Evolutionary conservation across 306 rosid species (phyloP).

Genomic region (Lathyrus sativus): DNA sequence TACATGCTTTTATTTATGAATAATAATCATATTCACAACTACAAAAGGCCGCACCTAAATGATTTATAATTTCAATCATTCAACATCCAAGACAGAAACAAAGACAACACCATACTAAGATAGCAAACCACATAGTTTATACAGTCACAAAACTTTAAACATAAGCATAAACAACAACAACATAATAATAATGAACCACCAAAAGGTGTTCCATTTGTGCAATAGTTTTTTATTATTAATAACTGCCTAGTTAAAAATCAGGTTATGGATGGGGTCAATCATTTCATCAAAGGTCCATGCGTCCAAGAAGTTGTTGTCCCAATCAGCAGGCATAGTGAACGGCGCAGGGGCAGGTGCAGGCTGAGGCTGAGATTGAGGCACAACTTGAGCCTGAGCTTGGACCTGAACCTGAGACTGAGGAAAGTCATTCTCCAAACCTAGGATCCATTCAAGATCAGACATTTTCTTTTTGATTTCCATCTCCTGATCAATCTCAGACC

Average conservation of each 20-base stretch:
- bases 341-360: neutral
- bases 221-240: neutral
- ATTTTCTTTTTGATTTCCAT: slow-evolving; percentile 57
- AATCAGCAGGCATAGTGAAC: neutral
- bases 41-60: slow-evolving; percentile 15
- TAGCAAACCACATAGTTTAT: slow-evolving; percentile 33
- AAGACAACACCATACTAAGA: slow-evolving; percentile 1
- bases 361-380: neutral
- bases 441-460: slow-evolving; percentile 62
- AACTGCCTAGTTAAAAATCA: slow-evolving; percentile 24
- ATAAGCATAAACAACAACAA: neutral
- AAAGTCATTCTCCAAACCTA: slow-evolving; percentile 54
- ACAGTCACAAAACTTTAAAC: slow-evolving; percentile 7
- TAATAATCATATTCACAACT: slow-evolving; percentile 18
- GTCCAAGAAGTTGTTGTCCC: slow-evolving; percentile 40
- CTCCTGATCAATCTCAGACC: neutral
- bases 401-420: neutral
- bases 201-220: neutral
- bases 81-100: neutral
- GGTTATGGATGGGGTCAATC: slow-evolving; percentile 37
- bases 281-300: slow-evolving; percentile 73
- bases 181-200: neutral
- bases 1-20: slow-evolving; percentile 20
- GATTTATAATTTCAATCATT: slow-evolving; percentile 17
- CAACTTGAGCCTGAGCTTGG: neutral